phyloP scores from a whole-genome alignment of 2,329 filamentous ascomycete species.

The Fusarium protoensiforme region DNA sequence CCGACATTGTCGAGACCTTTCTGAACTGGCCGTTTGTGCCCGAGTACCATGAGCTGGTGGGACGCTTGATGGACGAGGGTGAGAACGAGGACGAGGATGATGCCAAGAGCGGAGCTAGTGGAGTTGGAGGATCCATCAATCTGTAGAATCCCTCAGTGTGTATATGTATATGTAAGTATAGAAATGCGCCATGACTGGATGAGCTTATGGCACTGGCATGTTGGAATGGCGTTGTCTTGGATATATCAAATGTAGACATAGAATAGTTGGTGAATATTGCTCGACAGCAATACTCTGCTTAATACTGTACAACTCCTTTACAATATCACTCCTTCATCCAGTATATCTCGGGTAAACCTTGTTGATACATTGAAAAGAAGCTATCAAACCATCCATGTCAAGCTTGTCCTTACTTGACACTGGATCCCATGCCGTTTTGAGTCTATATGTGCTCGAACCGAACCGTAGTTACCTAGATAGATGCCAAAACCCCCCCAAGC shows the following conservation, averaged over 20 bases:
- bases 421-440: slow-evolving; percentile 14
- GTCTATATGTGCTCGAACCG: slow-evolving; percentile 30
- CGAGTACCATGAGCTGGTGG: slow-evolving; percentile 59
- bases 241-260: slow-evolving; percentile 2
- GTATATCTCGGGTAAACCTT: background rate
- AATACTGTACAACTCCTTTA: background rate
- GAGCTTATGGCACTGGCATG: background rate
- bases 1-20: slow-evolving; percentile 69
- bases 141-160: background rate
- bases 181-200: background rate
- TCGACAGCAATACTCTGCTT: background rate
- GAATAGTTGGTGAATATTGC: background rate
- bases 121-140: background rate
- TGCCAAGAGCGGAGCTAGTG: slow-evolving; percentile 30
- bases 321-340: background rate
- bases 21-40: slow-evolving; percentile 74
- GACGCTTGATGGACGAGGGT: slow-evolving; percentile 49
- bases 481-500: slow-evolving; percentile 18
- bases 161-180: background rate
- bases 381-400: slow-evolving; percentile 14
- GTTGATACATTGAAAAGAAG: slow-evolving; percentile 31
- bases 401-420: slow-evolving; percentile 19
- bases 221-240: slow-evolving; percentile 5
- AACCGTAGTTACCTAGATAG: slow-evolving; percentile 12
- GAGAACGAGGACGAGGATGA: slow-evolving; percentile 42